phyloP scores from a whole-genome alignment of 805 yeast genomes.

The Sugiyamaella marilandica region DNA sequence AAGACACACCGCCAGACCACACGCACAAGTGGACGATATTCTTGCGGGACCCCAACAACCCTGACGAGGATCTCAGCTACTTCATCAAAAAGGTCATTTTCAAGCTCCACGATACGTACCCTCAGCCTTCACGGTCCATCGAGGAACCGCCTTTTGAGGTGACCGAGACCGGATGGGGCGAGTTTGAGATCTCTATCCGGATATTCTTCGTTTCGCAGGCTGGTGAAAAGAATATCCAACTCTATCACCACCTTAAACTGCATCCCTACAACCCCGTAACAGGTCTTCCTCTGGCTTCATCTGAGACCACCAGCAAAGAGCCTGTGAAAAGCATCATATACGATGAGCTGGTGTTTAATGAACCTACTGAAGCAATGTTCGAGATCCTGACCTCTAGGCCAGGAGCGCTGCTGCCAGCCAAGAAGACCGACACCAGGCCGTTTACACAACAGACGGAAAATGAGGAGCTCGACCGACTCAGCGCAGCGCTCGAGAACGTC shows the following conservation, averaged over 20 bases:
- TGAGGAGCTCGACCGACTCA: conserved; percentile 58
- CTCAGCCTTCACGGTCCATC: conserved; percentile 75
- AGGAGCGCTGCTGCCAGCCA: conserved; percentile 35
- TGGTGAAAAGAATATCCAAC: conserved; percentile 77
- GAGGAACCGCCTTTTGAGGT: conserved; percentile 92
- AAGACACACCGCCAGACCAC: conserved; percentile 77
- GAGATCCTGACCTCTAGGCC: conserved; percentile 56
- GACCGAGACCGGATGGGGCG: conserved; percentile 99
- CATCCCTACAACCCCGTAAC: conserved; percentile 64
- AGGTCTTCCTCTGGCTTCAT: conserved; percentile 13
- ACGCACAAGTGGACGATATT: conserved; percentile 96
- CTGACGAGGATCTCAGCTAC: conserved; percentile 62
- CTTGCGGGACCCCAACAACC: conserved; percentile 62
- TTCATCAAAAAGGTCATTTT: conserved; percentile 87
- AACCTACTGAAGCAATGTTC: conserved; percentile 89
- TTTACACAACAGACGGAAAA: conserved; percentile 50
- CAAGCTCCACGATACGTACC: conserved; percentile 92
- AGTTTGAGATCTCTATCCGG: conserved; percentile 86
- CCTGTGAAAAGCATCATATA: conserved; percentile 59
- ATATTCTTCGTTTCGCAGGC: conserved; percentile 73
- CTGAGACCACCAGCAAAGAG: conserved; percentile 25
- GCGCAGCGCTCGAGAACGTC: conserved; percentile 42
- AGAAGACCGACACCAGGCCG: conserved; percentile 16
- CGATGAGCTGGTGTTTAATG: conserved; percentile 91
- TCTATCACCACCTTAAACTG: conserved; percentile 84